Evolutionary conservation across 2,329 filamentous ascomycete genomes (phyloP), one percentile per base, ranked within the genome.

Genomic region (Colletotrichum sp.): DNA sequence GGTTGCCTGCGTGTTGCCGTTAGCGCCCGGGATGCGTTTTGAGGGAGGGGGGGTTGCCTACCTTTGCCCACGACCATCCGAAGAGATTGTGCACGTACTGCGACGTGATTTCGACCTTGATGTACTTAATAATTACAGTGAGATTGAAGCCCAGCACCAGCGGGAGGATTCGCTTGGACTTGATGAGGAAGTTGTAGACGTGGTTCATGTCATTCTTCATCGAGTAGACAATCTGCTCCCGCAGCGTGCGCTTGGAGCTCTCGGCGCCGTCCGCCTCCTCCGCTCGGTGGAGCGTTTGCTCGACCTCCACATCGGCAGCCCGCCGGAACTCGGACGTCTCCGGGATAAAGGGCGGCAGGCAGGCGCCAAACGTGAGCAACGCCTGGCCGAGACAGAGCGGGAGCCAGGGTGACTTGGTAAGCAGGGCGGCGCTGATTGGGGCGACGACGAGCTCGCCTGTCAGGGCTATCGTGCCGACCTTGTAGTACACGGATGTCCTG

Each of bases 61-160:
- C 86, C 70, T 83, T 83, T 55, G 84, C 86, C 87, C 88, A 89
- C 9, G 85, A 85, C 85, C 89, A 88, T 34, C 82, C 68, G 79
- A 90, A 92, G 8, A 89, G 85, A 64, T 87, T 88, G 1, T 87
- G 88, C 70, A 89, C 84, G 78, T 91, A 91, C 79, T 92, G 91
- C 4, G 91, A 78, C 8, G 90, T 75, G 27, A 77, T 66, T 6
- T 85, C 83, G 9, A 44, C 8, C 65, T 83, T 80, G 29, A 83
- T 81, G 61, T 82, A 82, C 59, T 84, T 84, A 29, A 83, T 81
- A 0, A 82, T 55, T 7, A 85, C 70, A 11, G 82, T 80, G 16
- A 86, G 80, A 2, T 80, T 79, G 19, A 86, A 81, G 0, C 85
- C 83, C 3, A 84, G 6, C 22, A 88, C 82, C 6, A 89, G 82